Base-by-base conservation (phyloP, 371 early-diverging fungal species). In the Mucor indicus region DNA sequence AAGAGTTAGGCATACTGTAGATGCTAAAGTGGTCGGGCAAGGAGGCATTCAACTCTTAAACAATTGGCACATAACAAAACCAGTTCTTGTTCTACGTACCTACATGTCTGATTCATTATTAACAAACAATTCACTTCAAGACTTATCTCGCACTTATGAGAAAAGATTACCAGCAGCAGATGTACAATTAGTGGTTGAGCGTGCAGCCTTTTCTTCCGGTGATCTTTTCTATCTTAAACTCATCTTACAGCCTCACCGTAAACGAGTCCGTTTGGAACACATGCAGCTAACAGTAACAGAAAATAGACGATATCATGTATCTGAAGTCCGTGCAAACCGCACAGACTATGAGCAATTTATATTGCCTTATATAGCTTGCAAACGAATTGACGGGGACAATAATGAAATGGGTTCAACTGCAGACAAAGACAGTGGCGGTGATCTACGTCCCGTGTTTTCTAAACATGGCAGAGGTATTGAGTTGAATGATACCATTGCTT, bases 131-230 rank as follows among this genome's bases (percentile, higher is more conserved):
- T 58, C 62, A 4, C 17, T 66, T 9, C 67, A 61, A 44, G 67
- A 61, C 31, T 50, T 61, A 8, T 66, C 67, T 12, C 67, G 55
- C 8, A 66, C 67, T 9, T 66, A 61, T 49, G 67, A 66, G 46
- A 57, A 58, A 50, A 53, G 53, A 25, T 39, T 66, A 43, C 37
- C 55, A 24, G 48, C 53, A 2, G 67, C 52, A 4, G 62, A 58
- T 35, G 36, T 66, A 8, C 50, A 57, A 23, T 23, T 61, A 10
- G 52, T 66, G 6, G 62, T 66, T n/a, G 67, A 66, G 46, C 49
- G 50, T 20, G 53, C 62, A 12, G 67, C 56, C 4, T 61, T 58
- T 36, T 66, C 67, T 12, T 61, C 67, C 4, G 67, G 67, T 3
- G 67, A 66, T 43, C 43, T 66, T 3, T 61, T 61, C 40, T 44